Base-by-base conservation (phyloP, 768 basidiomycete species). In the Tubosaeta brunneosetosa region DNA sequence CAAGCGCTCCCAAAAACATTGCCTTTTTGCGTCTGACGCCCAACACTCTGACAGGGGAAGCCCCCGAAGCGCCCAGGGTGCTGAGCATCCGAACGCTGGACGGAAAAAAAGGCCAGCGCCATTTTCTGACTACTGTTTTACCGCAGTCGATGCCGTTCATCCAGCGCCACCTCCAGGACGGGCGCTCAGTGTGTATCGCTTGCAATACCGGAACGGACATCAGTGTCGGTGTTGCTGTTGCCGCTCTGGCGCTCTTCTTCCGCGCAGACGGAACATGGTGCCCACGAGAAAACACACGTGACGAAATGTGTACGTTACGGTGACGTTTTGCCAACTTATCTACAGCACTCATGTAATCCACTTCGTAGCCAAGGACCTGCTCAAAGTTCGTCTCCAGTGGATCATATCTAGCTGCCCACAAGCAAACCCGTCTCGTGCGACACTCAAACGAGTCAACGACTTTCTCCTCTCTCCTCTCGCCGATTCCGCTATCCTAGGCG, bases 371-470 rank as follows among this genome's bases (percentile, higher is more conserved):
- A 97, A 97, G 66, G 68, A 74, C 17, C 69, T 77, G 12, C 81
- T 97, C 56, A 80, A 82, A 11, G 84, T 74, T 12, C 78, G 92
- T 16, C 74, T 97, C 33, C 86, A 97, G 64, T 92, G 89, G 90
- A 82, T 97, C 44, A 86, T 94, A 52, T 75, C 85, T 17, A 85
- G 82, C 57, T 72, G 78, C 47, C 87, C 89, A 6, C 73, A 75
- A 49, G 87, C 85, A 4, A 97, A 97, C 64, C 94, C 95, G 0
- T 84, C 89, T 10, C 79, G 93, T 38, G 77, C 82, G 14, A 91
- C 88, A 9, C 74, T 97, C 53, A 90, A 90, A 66, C 72, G 84
- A 13, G 80, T 90, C 42, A 91, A 93, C 62, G 83, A 86, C 57
- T 88, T 78, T 57, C 66, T 91, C 6, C 76, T 93, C 59, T 79